Conservation (phyloP, 306 rosid species). For the Hippophae tibetana region DNA sequence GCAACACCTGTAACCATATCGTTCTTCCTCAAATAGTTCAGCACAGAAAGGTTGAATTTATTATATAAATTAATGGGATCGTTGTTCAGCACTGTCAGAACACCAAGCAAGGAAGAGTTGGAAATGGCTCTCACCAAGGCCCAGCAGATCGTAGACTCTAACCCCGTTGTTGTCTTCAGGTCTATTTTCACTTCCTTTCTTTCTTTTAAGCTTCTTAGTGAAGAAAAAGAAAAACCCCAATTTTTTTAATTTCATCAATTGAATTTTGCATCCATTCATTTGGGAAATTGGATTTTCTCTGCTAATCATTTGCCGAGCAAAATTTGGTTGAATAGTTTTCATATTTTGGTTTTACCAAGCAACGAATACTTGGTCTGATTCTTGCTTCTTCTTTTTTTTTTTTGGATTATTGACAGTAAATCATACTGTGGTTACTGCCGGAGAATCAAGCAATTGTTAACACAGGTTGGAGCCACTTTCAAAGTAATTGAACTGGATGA, state of each 20-base stretch:
- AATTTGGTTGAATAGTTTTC: neutral
- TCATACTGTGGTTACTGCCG: conserved; percentile 75
- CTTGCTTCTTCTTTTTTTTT: neutral
- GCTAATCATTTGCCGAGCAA: neutral
- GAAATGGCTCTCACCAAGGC: conserved; percentile 35
- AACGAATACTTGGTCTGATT: neutral
- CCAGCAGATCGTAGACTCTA: conserved; percentile 29
- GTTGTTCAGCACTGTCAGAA: conserved; percentile 19
- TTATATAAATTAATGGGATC: conserved; percentile 25
- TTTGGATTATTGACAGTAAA: conserved; percentile 41
- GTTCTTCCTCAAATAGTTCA: too few species aligned
- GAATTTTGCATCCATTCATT: neutral
- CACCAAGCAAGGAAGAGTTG: conserved; percentile 18
- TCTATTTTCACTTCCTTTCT: neutral
- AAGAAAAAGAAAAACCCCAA: neutral
- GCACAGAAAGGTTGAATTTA: too few species aligned
- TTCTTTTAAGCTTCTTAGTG: neutral
- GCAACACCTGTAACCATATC: too few species aligned
- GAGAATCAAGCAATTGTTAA: conserved; percentile 54
- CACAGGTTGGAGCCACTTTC: conserved; percentile 46
- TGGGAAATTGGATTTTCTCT: neutral
- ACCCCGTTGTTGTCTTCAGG: conserved; percentile 45
- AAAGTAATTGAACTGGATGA: conserved; percentile 64
- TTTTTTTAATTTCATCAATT: neutral
- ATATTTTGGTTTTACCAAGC: neutral